Conservation (phyloP, 192 early-diverging fungal genomes). For the Dissophora ornata region DNA sequence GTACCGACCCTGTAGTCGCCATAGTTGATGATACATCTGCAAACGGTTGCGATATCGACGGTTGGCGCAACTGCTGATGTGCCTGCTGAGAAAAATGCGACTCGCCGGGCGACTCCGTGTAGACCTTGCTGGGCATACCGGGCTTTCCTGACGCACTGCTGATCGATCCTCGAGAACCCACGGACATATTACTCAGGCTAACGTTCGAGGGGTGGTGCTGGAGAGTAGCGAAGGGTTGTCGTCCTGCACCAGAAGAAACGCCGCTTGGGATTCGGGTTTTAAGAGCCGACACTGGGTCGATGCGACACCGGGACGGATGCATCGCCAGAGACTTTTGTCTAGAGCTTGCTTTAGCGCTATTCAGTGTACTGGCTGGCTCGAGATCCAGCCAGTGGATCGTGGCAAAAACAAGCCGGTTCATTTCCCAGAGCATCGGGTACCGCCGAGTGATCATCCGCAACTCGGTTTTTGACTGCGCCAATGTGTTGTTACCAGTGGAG, state of each 20-base stretch:
- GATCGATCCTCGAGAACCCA: conserved; percentile 34
- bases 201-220: conserved; percentile 33
- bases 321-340: conserved; percentile 27
- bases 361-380: conserved; percentile 26
- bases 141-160: conserved; percentile 9
- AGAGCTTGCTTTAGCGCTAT: background rate
- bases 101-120: conserved; percentile 38
- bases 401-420: conserved; percentile 44
- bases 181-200: conserved; percentile 6
- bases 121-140: background rate
- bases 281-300: conserved; percentile 31
- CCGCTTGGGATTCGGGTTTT: conserved; percentile 7
- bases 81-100: conserved; percentile 21
- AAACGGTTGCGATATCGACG: conserved; percentile 6
- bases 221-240: background rate
- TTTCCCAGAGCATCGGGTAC: conserved; percentile 36
- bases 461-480: conserved; percentile 33
- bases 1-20: conserved; percentile 17
- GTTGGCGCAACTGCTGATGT: conserved; percentile 2
- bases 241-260: background rate
- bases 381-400: conserved; percentile 52
- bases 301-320: conserved; percentile 36
- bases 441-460: conserved; percentile 24
- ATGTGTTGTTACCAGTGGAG: background rate
- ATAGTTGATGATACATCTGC: conserved; percentile 22